Evolutionary conservation across 2,329 filamentous ascomycete species (phyloP), one percentile per base, ranked within the genome.

Genomic region (Exserohilum rostratum): DNA sequence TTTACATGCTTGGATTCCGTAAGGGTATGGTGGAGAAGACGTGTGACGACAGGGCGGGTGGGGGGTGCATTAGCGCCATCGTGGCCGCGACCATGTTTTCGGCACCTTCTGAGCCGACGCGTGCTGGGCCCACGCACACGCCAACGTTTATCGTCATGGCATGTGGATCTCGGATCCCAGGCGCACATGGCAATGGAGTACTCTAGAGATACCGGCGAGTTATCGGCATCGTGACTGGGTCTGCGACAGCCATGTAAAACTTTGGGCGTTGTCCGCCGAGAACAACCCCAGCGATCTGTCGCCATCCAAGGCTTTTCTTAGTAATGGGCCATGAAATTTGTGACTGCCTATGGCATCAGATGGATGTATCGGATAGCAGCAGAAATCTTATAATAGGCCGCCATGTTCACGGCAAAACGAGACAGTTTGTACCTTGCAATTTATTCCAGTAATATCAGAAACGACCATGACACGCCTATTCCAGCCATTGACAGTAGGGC

Each of bases 401-500:
- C 10, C 29, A 20, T 12, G 20, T 9, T 40, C 18, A 9, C 34
- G 9, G 20, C 5, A 15, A 52, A 25, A 35, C 5, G 4, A 25
- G 25, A 6, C 2, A 6, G 11, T 20, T 18, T 20, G 12, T 25
- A 17, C 10, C 6, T 27, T 34, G n/a, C n/a, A n/a, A n/a, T n/a
- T n/a, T n/a, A n/a, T 11, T 2, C 29, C 11, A 5, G 17, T 29
- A 27, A 5, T 11, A 17, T 25, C 40, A 31, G 11, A 31, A n/a
- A 18, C 38, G 3, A 44, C 30, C 2, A 50, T 53, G 51, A 56
- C 53, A 60, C 13, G 68, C 72, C 66, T 77, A 18, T 76, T 76
- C 55, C 38, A 69, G 31, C 68, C 74, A 2, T 53, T 75, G 27
- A 54, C 60, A 13, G 51, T 76, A n/a, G 74, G 74, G 6, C 53